phyloP scores from a whole-genome alignment of 345 rosid genomes.

The Hibiscus mutabilis region DNA sequence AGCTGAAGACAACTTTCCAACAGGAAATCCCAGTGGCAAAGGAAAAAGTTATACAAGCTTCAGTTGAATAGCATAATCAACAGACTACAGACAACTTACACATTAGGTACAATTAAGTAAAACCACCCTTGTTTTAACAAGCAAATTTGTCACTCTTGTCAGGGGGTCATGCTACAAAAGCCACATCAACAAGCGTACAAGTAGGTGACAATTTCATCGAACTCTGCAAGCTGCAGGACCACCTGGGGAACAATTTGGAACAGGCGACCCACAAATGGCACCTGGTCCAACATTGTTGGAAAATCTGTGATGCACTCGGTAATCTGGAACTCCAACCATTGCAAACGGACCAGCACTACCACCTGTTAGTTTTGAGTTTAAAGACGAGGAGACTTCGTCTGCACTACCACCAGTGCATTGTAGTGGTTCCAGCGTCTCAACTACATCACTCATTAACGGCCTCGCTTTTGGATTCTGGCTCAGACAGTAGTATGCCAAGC shows the following conservation, averaged over 20 bases:
- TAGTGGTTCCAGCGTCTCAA: conserved; percentile 86
- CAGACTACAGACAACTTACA: conserved; percentile 18
- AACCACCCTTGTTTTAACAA: conserved; percentile 35
- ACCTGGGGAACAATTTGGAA: conserved; percentile 71
- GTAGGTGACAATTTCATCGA: conserved; percentile 45
- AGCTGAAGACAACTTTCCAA: conserved; percentile 3
- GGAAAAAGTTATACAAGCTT: conserved; percentile 23
- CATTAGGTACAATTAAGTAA: conserved; percentile 27
- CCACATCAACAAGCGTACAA: conserved; percentile 41
- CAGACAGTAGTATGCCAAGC: conserved; percentile 88
- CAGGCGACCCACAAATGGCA: conserved; percentile 67
- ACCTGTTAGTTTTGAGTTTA: conserved; percentile 27
- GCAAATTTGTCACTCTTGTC: conserved; percentile 27
- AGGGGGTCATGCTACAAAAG: conserved; percentile 20
- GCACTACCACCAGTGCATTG: conserved; percentile 49
- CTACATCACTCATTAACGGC: conserved; percentile 95
- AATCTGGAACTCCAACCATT: conserved; percentile 64
- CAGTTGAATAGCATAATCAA: conserved; percentile 9
- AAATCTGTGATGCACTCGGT: conserved; percentile 48
- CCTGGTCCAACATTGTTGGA: conserved; percentile 71
- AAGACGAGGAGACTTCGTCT: conserved; percentile 36
- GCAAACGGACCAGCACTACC: conserved; percentile 46
- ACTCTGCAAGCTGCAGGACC: conserved; percentile 79
- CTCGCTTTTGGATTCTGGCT: conserved; percentile 98
- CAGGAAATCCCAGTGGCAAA: background rate